These are phyloP conservation scores for Phytopythium montanum DNA, from an alignment of 352 stramenopile species.

Conservation along the genomic window DNA sequence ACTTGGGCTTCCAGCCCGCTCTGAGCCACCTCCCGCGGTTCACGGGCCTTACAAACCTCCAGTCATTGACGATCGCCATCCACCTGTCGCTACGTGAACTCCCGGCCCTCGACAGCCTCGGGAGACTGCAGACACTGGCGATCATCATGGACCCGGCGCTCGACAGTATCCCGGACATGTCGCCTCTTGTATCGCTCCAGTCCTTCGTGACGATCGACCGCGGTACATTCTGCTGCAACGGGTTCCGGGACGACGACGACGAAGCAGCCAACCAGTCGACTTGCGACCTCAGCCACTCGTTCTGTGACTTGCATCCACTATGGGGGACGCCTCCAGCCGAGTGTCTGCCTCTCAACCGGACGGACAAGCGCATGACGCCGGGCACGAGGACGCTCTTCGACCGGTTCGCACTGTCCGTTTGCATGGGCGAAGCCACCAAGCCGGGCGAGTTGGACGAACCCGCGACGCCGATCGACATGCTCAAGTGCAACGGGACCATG, in stretches of 20 bases:
- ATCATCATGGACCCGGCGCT: conserved; percentile 9
- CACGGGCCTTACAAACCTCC: conserved; percentile 8
- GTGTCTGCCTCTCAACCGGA: conserved; percentile 2
- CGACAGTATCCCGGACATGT: conserved; percentile 13
- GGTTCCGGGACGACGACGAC: conserved; percentile 8
- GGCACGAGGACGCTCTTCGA: conserved; percentile 17
- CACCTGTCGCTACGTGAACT: conserved; percentile 11
- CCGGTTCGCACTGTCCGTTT: conserved; percentile 18
- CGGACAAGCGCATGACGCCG: conserved; percentile 9
- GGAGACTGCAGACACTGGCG: conserved; percentile 4
- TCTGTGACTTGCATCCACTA: conserved; percentile 9
- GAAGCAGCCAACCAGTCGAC: not conserved
- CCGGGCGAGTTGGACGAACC: conserved; percentile 12
- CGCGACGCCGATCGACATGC: conserved; percentile 15
- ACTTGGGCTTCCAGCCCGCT: conserved; percentile 13
- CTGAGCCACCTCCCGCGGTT: conserved; percentile 10
- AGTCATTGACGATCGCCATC: conserved; percentile 14
- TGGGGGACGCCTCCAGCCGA: conserved; percentile 5
- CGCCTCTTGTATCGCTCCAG: not conserved
- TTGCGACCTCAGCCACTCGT: conserved; percentile 11
- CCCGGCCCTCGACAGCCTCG: conserved; percentile 7
- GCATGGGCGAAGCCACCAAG: conserved; percentile 10
- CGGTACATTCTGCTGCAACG: conserved; percentile 22
- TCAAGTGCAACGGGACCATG: conserved; percentile 33
- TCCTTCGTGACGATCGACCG: conserved; percentile 8